phyloP scores from a whole-genome alignment of 2,329 filamentous ascomycete species.

The Coniella lustricola region DNA sequence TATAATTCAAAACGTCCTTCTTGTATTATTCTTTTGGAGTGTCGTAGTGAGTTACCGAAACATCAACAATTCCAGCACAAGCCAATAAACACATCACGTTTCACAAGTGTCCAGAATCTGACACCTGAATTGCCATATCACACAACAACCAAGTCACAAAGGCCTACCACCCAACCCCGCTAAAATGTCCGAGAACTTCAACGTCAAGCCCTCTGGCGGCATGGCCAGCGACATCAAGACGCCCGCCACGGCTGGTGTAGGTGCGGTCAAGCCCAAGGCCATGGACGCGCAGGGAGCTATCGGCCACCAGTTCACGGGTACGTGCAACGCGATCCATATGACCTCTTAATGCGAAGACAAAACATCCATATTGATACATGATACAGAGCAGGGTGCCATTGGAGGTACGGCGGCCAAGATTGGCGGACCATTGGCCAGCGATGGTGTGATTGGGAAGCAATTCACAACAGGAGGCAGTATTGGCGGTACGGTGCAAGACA shows the following conservation, averaged over 20 bases:
- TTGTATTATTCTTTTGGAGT: no score
- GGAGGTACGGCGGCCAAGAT: slow-evolving; percentile 43
- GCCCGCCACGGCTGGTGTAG: slow-evolving; percentile 21
- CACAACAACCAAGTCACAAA: no score
- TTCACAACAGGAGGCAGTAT: slow-evolving; percentile 47
- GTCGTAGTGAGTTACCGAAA: no score
- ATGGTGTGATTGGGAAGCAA: slow-evolving; percentile 47
- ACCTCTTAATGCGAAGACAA: neutral
- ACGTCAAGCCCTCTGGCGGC: slow-evolving; percentile 13
- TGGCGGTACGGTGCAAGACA: slow-evolving; percentile 44
- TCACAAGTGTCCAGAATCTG: no score
- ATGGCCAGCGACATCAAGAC: slow-evolving; percentile 17
- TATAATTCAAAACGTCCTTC: no score
- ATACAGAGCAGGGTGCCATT: slow-evolving; percentile 37
- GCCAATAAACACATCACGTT: no score
- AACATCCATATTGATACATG: no score
- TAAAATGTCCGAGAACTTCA: slow-evolving; percentile 16
- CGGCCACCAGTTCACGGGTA: slow-evolving; percentile 50
- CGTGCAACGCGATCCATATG: neutral
- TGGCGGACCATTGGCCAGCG: slow-evolving; percentile 42
- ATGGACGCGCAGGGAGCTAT: slow-evolving; percentile 44
- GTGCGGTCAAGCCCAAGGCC: slow-evolving; percentile 28
- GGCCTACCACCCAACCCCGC: neutral
- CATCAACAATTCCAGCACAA: no score
- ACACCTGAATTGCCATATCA: no score